phyloP scores from a whole-genome alignment of 2,329 filamentous ascomycete species.

The Waltergamsia citrina region DNA sequence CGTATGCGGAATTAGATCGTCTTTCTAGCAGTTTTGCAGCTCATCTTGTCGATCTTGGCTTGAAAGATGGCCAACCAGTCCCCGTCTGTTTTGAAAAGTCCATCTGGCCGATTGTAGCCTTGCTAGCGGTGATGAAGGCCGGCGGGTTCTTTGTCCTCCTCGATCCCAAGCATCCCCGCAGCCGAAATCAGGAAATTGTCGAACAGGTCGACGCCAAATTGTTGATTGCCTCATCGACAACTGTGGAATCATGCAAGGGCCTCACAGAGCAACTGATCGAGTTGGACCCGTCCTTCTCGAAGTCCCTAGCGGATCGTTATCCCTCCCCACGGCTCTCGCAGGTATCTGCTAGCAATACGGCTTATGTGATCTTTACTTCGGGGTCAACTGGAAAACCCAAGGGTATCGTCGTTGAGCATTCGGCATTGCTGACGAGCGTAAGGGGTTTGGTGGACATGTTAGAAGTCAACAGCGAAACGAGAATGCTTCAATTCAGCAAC shows the following conservation, averaged over 20 bases:
- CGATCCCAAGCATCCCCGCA: slow-evolving; percentile 21
- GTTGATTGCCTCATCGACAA: not conserved
- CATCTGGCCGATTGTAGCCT: slow-evolving; percentile 7
- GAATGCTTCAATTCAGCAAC: slow-evolving; percentile 35
- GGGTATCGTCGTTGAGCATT: slow-evolving; percentile 10
- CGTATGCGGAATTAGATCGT: slow-evolving; percentile 1
- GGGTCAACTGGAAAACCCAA: slow-evolving; percentile 11
- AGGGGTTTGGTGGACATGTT: not conserved
- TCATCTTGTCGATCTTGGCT: not conserved
- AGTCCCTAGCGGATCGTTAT: not conserved
- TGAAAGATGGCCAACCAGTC: slow-evolving; percentile 3
- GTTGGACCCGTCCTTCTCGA: not conserved
- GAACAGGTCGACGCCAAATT: not conserved
- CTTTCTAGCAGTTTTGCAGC: not conserved
- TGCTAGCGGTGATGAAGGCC: slow-evolving; percentile 12
- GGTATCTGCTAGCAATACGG: not conserved
- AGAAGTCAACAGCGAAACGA: not conserved
- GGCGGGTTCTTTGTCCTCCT: slow-evolving; percentile 17
- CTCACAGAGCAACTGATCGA: not conserved
- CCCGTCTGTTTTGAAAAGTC: slow-evolving; percentile 12
- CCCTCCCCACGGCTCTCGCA: no score
- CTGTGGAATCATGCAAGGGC: not conserved
- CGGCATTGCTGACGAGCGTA: slow-evolving; percentile 1
- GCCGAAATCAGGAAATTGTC: slow-evolving; percentile 2
- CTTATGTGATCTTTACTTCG: slow-evolving; percentile 10